Evolutionary conservation across 805 yeast species (phyloP).

Genomic region (Candida namnaoensis): DNA sequence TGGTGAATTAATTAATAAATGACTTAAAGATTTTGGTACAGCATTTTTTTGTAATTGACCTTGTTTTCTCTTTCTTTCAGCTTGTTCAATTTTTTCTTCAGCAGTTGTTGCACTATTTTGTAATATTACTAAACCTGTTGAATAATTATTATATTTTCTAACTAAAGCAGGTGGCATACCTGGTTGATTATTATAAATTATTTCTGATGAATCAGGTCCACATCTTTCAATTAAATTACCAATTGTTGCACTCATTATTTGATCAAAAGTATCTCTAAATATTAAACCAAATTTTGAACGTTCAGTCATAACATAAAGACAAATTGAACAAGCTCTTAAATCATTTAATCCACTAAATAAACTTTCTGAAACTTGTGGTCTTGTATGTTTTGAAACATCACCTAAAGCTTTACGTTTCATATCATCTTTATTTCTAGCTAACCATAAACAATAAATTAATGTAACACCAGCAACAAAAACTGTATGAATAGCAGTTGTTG

Average conservation of each 20-base stretch:
- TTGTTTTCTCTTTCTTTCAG: constrained; percentile 36
- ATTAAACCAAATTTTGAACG: constrained; percentile 52
- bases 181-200: constrained; percentile 33
- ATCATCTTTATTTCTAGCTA: constrained; percentile 54
- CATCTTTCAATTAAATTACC: constrained; percentile 54
- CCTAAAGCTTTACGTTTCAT: constrained; percentile 44
- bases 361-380: constrained; percentile 47
- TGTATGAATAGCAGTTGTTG: constrained; percentile 59
- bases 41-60: constrained; percentile 42
- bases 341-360: constrained; percentile 52
- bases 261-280: constrained; percentile 62
- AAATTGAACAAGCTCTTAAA: constrained; percentile 55
- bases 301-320: constrained; percentile 59
- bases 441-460: constrained; percentile 56
- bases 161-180: constrained; percentile 58
- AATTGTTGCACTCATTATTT: constrained; percentile 54
- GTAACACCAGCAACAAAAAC: constrained; percentile 66
- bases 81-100: constrained; percentile 36
- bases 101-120: constrained; percentile 26
- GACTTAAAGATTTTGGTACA: constrained; percentile 46
- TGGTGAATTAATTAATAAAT: constrained; percentile 34
- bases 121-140: constrained; percentile 8
- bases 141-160: constrained; percentile 28
- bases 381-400: constrained; percentile 49
- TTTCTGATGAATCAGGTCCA: constrained; percentile 54